Base-by-base conservation (phyloP, 2,329 filamentous ascomycete species). In the Botrytis sinoallii region DNA sequence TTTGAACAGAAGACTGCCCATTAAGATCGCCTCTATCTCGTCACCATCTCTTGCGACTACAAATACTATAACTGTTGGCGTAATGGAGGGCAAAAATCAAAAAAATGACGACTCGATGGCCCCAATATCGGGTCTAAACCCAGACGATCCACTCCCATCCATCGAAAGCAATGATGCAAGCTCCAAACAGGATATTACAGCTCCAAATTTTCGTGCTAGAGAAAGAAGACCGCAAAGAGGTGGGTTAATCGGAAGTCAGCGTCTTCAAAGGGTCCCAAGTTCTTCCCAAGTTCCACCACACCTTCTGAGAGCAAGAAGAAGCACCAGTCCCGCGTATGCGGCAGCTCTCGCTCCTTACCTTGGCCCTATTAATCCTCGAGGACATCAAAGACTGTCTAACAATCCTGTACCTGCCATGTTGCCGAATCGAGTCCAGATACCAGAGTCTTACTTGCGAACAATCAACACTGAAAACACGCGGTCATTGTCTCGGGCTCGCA, bases 131-230 rank as follows among this genome's bases (percentile, higher is more conserved):
- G 35, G 18, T 29, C 25, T 12, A 42, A 38, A 32, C 5, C 35
- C 65, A 22, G 65, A 68, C 29, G 2, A 12, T 20, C 65, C 65
- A 29, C 9, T 68, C 1, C 16, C 18, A 1, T 68, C 35, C 2
- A 57, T 57, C 16, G 65, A 68, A 14, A 14, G 48, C 20, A 68
- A 18, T 16, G 8, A 67, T 1, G 5, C 44, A 40, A 4, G 9
- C n/a, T 57, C 18, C 3, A 25, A 10, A 9, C 25, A 42, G 4
- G 4, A 14, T 29, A 0, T 9, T 3, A 0, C 22, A 4, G 1
- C 65, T 42, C 4, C 16, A 40, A 2, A 16, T 0, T 2, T 32
- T 57, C 46, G 9, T 9, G 14, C 14, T 25, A 42, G 35, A 68
- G 46, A 57, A 42, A n/a, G 48, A 22, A 22, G 4, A 7, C 65